These are phyloP conservation scores for Linum trigynum DNA, from an alignment of 345 rosid genomes.

Conservation along the genomic window DNA sequence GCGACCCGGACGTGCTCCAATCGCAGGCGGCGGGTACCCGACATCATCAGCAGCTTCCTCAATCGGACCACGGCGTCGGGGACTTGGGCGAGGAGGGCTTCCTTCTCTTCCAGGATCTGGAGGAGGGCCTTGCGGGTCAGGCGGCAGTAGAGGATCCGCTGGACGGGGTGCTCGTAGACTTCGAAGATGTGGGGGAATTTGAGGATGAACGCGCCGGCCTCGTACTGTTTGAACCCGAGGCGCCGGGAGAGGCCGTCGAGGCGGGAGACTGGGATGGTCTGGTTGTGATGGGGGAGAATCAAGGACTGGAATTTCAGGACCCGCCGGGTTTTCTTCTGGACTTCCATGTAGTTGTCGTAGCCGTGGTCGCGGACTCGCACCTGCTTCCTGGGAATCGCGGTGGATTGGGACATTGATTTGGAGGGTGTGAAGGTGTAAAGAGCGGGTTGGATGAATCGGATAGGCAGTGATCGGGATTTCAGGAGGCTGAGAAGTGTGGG, in stretches of 20 bases:
- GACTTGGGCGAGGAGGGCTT: slow-evolving; percentile 50
- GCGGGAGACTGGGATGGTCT: slow-evolving; percentile 54
- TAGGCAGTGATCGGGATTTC: background rate
- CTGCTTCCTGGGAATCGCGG: slow-evolving; percentile 72
- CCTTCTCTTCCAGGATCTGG: slow-evolving; percentile 61
- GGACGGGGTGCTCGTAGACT: slow-evolving; percentile 89
- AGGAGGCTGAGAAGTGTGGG: too few relatives aligned
- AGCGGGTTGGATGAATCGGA: background rate
- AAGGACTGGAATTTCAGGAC: slow-evolving; percentile 62
- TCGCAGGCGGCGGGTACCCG: slow-evolving; percentile 59
- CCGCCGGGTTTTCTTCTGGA: slow-evolving; percentile 73
- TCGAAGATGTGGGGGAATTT: slow-evolving; percentile 82
- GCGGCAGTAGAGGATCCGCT: slow-evolving; percentile 63
- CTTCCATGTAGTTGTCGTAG: slow-evolving; percentile 94
- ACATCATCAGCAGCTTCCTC: slow-evolving; percentile 76
- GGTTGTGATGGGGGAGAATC: slow-evolving; percentile 58
- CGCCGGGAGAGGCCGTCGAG: slow-evolving; percentile 67
- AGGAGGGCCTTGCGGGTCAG: slow-evolving; percentile 50
- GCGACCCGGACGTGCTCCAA: slow-evolving; percentile 82
- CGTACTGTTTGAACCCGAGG: slow-evolving; percentile 56
- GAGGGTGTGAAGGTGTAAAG: background rate
- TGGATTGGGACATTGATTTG: slow-evolving; percentile 51
- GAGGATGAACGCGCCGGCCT: slow-evolving; percentile 65
- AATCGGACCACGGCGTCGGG: slow-evolving; percentile 57
- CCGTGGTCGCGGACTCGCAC: slow-evolving; percentile 78